Evolutionary conservation across 208 protist species (phyloP), one percentile per base, ranked within the genome.

Genomic region (Phytomonas serpens): DNA sequence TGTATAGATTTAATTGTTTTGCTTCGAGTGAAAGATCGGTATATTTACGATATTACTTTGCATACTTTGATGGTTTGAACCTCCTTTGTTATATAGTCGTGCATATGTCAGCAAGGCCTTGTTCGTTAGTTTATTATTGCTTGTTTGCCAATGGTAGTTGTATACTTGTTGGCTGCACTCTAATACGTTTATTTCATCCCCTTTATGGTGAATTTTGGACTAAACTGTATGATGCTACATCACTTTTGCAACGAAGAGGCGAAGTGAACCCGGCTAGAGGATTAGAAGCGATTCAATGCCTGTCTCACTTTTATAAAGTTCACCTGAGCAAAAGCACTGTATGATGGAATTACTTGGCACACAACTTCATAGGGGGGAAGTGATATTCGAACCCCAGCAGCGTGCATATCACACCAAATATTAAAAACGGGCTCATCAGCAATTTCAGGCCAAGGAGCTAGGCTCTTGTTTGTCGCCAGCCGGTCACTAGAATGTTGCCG

Each of bases 181-280:
- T 11, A 11, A 19, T 3, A 47, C 40, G 1, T 76, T 67, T 71
- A 64, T 64, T 72, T 76, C 33, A 29, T 42, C 6, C 3, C 71
- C 19, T 51, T 71, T 52, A 23, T 38, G 34, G 27, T 73, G 32
- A 51, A 32, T 69, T 0, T 30, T 65, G 30, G 9, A 62, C n/a
- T 72, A 11, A 64, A 40, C 38, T 23, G 27, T 47, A 14, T 27
- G 19, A 65, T 14, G 10, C 31, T 37, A 2, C 61, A 61, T 51
- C 31, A 34, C 66, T 14, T 52, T 69, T 36, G 11, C 19, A 71
- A 57, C 52, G 62, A 71, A 61, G 57, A 61, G 57, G 62, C 5
- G 36, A 62, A 36, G 37, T n/a, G 29, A 71, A 62, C 14, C 40
- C 40, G 14, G 2, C 2, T 2, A 47, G 7, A 47, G 40, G 6